Conservation (phyloP, 2,329 filamentous ascomycete genomes). For the Fusarium secorum region DNA sequence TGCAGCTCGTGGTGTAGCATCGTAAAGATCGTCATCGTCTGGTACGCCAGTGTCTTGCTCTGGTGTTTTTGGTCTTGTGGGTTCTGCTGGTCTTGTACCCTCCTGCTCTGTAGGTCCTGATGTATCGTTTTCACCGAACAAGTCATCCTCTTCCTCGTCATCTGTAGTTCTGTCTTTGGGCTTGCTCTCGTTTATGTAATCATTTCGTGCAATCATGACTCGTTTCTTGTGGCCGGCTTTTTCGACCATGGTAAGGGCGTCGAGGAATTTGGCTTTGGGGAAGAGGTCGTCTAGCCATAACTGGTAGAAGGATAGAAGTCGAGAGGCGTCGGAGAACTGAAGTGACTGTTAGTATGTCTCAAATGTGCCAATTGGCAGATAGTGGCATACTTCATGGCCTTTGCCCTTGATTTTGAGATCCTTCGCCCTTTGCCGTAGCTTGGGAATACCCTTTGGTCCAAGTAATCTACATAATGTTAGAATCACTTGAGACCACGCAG, state of each 20-base stretch:
- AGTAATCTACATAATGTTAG: slow-evolving; percentile 66
- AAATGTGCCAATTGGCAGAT: not conserved
- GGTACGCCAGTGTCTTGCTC: slow-evolving; percentile 38
- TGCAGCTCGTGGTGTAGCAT: slow-evolving; percentile 55
- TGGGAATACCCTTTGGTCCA: slow-evolving; percentile 83
- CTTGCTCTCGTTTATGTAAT: slow-evolving; percentile 84
- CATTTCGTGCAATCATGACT: slow-evolving; percentile 75
- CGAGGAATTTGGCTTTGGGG: slow-evolving; percentile 91
- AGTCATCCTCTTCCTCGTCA: slow-evolving; percentile 36
- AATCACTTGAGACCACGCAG: not conserved
- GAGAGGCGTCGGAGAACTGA: slow-evolving; percentile 83
- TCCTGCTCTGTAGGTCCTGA: not conserved
- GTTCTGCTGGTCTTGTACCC: slow-evolving; percentile 50
- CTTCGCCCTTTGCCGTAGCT: slow-evolving; percentile 74
- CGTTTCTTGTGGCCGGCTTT: slow-evolving; percentile 87
- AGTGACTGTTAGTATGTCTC: not conserved
- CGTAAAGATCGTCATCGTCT: slow-evolving; percentile 63
- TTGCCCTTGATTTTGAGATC: slow-evolving; percentile 87
- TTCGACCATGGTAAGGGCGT: slow-evolving; percentile 89
- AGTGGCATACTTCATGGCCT: slow-evolving; percentile 77
- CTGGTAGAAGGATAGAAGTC: slow-evolving; percentile 89
- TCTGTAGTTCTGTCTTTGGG: slow-evolving; percentile 54
- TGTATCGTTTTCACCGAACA: slow-evolving; percentile 39
- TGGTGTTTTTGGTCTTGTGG: slow-evolving; percentile 42
- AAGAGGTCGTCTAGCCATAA: slow-evolving; percentile 97